phyloP scores from a whole-genome alignment of 129 eudicot genomes.

The Smallanthus sonchifolius region DNA sequence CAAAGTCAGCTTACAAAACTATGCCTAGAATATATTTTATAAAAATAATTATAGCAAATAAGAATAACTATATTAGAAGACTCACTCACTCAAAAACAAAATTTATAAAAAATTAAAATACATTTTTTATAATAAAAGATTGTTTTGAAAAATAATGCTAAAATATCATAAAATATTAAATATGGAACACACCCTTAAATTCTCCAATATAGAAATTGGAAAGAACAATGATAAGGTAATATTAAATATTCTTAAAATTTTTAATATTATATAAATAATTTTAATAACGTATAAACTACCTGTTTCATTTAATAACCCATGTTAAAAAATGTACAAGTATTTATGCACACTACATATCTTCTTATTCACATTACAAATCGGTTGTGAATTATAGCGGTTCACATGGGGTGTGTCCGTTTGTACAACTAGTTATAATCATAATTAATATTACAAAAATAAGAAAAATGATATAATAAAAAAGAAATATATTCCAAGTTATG shows the following conservation, averaged over 20 bases:
- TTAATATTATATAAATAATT: neutral
- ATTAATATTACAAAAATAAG: no score
- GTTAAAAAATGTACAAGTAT: neutral
- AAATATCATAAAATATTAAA: neutral
- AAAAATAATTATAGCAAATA: neutral
- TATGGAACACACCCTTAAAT: neutral
- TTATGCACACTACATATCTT: neutral
- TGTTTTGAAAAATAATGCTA: neutral
- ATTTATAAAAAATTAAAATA: no score
- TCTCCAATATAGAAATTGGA: no score
- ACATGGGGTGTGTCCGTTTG: conserved; percentile 23
- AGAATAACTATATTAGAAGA: neutral
- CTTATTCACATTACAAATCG: conserved; percentile 4
- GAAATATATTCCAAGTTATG: neutral
- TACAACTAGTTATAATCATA: neutral
- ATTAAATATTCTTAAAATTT: neutral
- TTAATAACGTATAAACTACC: neutral
- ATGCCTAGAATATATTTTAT: neutral
- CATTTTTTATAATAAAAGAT: neutral
- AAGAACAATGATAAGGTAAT: neutral
- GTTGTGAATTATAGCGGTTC: conserved; percentile 6
- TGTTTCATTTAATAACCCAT: neutral
- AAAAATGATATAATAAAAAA: neutral
- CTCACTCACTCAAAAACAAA: no score
- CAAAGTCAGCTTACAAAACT: neutral